Percentiles rank a stretch among this genome's conserved stretches.
These are phyloP conservation scores for Scheffersomyces lignosus DNA, from an alignment of 805 yeast species.

Conservation along the genomic window DNA sequence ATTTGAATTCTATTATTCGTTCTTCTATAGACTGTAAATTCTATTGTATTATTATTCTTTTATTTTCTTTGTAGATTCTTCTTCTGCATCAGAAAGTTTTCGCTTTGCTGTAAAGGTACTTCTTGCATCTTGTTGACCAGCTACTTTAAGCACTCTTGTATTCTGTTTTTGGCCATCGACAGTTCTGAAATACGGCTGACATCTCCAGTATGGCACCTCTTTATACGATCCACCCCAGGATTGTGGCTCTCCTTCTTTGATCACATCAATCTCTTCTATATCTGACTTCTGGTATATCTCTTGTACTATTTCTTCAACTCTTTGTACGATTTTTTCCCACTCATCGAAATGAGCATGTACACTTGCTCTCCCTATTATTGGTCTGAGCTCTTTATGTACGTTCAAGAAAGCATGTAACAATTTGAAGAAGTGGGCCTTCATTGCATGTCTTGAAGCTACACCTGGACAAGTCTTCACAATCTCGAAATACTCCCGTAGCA, in stretches of 20 bases:
- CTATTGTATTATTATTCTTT: background rate
- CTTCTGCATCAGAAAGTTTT: no score
- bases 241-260: slow-evolving; percentile 53
- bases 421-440: slow-evolving; percentile 93
- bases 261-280: slow-evolving; percentile 56
- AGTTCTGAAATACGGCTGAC: slow-evolving; percentile 91
- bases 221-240: slow-evolving; percentile 82
- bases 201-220: slow-evolving; percentile 89
- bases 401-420: slow-evolving; percentile 78
- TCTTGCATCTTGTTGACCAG: no score
- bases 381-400: slow-evolving; percentile 74
- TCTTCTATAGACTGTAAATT: no score
- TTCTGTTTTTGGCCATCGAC: slow-evolving; percentile 70
- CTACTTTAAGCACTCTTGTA: slow-evolving; percentile 36
- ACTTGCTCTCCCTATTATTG: slow-evolving; percentile 59
- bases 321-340: slow-evolving; percentile 54
- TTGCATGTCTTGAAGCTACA: slow-evolving; percentile 74
- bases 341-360: slow-evolving; percentile 36
- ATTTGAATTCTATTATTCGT: no score
- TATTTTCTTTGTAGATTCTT: background rate
- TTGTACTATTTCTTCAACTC: slow-evolving; percentile 67
- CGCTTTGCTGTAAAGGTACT: no score
- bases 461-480: slow-evolving; percentile 64
- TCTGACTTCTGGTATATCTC: slow-evolving; percentile 53
- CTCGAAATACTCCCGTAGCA: slow-evolving; percentile 85